phyloP scores from a whole-genome alignment of 2,329 filamentous ascomycete genomes.

The Diaporthe vexans region DNA sequence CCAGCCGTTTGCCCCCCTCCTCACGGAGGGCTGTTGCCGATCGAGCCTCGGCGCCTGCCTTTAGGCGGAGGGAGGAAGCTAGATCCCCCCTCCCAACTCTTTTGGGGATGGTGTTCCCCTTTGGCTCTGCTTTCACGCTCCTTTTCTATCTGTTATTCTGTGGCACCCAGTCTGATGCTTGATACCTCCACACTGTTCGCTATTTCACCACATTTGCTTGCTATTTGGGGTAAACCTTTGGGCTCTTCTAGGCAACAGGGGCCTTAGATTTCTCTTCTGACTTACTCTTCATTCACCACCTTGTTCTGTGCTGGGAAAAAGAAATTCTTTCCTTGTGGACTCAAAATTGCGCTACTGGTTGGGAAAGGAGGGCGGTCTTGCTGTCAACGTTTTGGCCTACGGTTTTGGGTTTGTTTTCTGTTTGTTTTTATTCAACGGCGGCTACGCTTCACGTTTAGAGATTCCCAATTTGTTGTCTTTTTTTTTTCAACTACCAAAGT shows the following conservation, averaged over 20 bases:
- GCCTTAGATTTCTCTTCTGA: not conserved
- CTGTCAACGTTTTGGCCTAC: not conserved
- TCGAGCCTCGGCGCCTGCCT: slow-evolving; percentile 1
- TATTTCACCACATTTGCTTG: not conserved
- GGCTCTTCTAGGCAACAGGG: slow-evolving; percentile 2
- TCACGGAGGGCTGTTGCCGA: not conserved
- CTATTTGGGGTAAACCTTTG: not conserved
- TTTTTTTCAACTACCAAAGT: not conserved
- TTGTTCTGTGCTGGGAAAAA: slow-evolving; percentile 19
- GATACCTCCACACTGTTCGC: slow-evolving; percentile 3
- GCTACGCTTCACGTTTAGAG: slow-evolving; percentile 31
- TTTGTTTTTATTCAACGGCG: not conserved
- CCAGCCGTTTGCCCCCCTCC: not conserved
- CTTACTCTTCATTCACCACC: not conserved
- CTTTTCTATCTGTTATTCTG: not conserved
- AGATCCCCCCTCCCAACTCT: slow-evolving; percentile 7
- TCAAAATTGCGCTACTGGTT: slow-evolving; percentile 3
- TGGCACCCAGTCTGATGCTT: not conserved
- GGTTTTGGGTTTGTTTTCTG: not conserved
- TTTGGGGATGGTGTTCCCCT: not conserved
- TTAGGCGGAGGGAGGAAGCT: slow-evolving; percentile 10
- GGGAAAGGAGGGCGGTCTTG: not conserved
- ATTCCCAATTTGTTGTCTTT: slow-evolving; percentile 32
- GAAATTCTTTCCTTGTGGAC: not conserved
- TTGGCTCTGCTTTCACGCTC: not conserved